Conservation (phyloP, 108 stramenopile genomes). For the Cyclotella atomus region DNA sequence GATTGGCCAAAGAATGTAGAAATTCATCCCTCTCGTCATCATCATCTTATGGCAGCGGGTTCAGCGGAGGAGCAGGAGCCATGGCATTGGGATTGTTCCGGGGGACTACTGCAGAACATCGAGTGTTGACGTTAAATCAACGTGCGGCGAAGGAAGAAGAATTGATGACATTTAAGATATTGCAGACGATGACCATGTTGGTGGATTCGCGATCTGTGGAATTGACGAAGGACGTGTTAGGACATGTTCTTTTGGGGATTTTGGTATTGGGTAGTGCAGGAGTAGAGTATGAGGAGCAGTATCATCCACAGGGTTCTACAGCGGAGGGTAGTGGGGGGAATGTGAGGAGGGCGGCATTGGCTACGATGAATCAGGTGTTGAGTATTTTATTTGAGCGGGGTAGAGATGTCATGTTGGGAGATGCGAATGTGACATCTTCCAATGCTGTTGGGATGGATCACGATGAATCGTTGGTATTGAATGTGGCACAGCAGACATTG, state of each 20-base stretch:
- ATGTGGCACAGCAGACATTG: slow-evolving; percentile 35
- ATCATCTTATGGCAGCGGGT: neutral
- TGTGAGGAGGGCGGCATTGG: slow-evolving; percentile 45
- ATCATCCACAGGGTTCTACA: no score
- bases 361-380: slow-evolving; percentile 53
- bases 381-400: slow-evolving; percentile 46
- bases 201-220: slow-evolving; percentile 48
- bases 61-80: neutral
- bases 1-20: slow-evolving; percentile 52
- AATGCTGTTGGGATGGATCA: neutral
- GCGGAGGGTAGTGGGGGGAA: slow-evolving; percentile 3
- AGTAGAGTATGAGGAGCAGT: neutral
- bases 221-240: slow-evolving; percentile 45
- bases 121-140: neutral
- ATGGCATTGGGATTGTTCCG: neutral
- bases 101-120: neutral
- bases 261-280: slow-evolving; percentile 51
- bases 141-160: slow-evolving; percentile 55
- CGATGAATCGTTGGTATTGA: slow-evolving; percentile 16
- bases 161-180: slow-evolving; percentile 45
- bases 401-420: slow-evolving; percentile 36
- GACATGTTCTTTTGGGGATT: slow-evolving; percentile 41
- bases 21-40: neutral
- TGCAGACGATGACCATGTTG: slow-evolving; percentile 54
- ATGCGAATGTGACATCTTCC: neutral